Percentiles rank a stretch among this genome's conserved stretches.
These are phyloP conservation scores for Anthostomella pinea DNA, from an alignment of 2,329 filamentous ascomycete species.

Conservation along the genomic window DNA sequence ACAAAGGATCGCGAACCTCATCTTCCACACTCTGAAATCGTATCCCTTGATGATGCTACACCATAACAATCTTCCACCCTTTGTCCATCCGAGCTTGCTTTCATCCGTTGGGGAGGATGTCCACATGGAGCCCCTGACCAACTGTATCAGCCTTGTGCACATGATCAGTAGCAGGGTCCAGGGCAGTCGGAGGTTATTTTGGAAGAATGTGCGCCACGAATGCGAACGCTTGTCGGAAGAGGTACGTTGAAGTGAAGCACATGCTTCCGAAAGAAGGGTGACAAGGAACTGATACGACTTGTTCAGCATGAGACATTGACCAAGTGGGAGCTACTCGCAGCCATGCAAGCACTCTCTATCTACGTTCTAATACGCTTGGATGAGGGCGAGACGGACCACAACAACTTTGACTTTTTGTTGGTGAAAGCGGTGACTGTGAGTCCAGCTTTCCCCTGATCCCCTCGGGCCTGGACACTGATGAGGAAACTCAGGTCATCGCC, in stretches of 20 bases:
- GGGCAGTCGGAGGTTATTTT: slow-evolving; percentile 40
- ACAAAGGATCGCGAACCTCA: slow-evolving; percentile 35
- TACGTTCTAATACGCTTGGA: slow-evolving; percentile 41
- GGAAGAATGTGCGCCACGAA: slow-evolving; percentile 42
- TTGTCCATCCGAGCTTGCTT: slow-evolving; percentile 37
- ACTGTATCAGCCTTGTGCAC: slow-evolving; percentile 40
- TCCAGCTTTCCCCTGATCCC: slow-evolving; percentile 4
- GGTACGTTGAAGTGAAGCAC: slow-evolving; percentile 33
- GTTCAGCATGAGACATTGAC: slow-evolving; percentile 29
- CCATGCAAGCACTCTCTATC: slow-evolving; percentile 42
- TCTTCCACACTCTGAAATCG: slow-evolving; percentile 39
- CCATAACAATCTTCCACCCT: slow-evolving; percentile 38
- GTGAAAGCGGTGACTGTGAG: slow-evolving; percentile 34
- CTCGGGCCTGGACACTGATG: too few species aligned
- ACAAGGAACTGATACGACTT: slow-evolving; percentile 7
- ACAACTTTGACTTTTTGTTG: slow-evolving; percentile 39
- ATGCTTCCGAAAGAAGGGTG: too few species aligned
- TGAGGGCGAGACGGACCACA: slow-evolving; percentile 43
- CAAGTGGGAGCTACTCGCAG: slow-evolving; percentile 39
- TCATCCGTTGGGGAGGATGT: slow-evolving; percentile 20
- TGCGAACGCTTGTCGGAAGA: slow-evolving; percentile 38
- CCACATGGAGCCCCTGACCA: slow-evolving; percentile 36
- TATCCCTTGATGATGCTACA: slow-evolving; percentile 39
- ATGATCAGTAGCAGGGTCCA: slow-evolving; percentile 33
- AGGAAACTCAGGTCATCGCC: slow-evolving; percentile 6